Base-by-base conservation (phyloP, 352 stramenopile species). In the Pythium apleroticum region DNA sequence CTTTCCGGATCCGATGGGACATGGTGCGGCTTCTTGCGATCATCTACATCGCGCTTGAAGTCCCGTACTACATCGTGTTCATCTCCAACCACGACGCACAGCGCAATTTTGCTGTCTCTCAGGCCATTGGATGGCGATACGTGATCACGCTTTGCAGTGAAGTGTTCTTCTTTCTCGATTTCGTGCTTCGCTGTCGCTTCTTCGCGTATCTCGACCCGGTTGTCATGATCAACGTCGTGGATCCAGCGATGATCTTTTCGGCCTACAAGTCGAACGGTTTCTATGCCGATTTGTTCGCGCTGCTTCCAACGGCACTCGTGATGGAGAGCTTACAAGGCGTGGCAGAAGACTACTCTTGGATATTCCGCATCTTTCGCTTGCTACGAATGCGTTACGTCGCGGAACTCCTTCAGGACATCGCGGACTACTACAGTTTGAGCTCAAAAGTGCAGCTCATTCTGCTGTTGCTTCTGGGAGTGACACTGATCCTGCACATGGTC, bases 61-160 rank as follows among this genome's bases (percentile, higher is more conserved):
- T 93, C 0, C 84, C 84, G 5, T 91, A 88, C 41, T 89, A 82
- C 45, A 70, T 84, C 12, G 71, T 85, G 0, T 91, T 93, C 57
- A 73, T 88, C 33, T 80, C 74, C 0, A 89, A 80, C 35, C 60
- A 74, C 30, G 65, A 89, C 49, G 73, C 81, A 0, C 65, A 86
- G 35, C 53, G 72, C 25, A 71, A 84, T 27, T 84, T 90, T n/a
- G 52, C 67, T 1, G 74, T 80, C 0, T 57, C 70, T 0, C 68
- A 72, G 46, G 72, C 77, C 15, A 52, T 81, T 15, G 68, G 68
- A 0, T 17, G 52, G 1, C 62, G 81, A 0, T 89, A 81, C 59
- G 52, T 66, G 0, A 22, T 77, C 2, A 77, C 74, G 11, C 15
- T 88, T 0, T 14, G 76, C 3, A 58, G 79, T 0, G 84, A 93